Base-by-base conservation (phyloP, 2,329 filamentous ascomycete species). In the Lachnellula suecica region DNA sequence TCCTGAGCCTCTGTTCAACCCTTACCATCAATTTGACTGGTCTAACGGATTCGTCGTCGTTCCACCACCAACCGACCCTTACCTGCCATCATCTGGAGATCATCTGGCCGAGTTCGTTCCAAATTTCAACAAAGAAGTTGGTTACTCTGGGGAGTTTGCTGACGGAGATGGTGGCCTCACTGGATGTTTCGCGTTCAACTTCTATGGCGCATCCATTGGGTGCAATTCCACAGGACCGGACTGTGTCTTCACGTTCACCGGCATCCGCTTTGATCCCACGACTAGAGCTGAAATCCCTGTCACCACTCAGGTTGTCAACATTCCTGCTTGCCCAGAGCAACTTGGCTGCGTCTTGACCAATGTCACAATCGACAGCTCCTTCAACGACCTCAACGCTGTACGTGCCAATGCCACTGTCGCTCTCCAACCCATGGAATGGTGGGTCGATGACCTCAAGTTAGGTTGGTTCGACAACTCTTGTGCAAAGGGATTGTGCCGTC, bases 361-460 rank as follows among this genome's bases (percentile, higher is more conserved):
- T 1, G 49, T 70, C 9, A 43, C 52, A 8, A 52, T 71, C 3
- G 55, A 64, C 11, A 23, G 50, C 6, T 51, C 46, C 6, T 71
- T 73, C 53, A 46, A 53, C 27, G 64, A 72, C 38, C 59, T 75
- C 35, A 70, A 64, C 48, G 68, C 70, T 2, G 53, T 79, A 59
- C 67, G 68, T 8, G 64, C 78, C 38, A 68, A 71, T n/a, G 61
- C 72, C 11, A 70, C 68, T n/a, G 68, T 68, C n/a, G 62, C 63
- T n/a, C 64, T 62, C 3, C 51, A 69, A 29, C 61, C 68, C n/a
- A 67, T 64, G 51, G 66, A 64, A 9, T 78, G 75, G 74, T 79
- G 74, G 73, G 71, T 71, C 45, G 75, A 78, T 57, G 71, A 78
- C 58, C 49, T 77, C 23, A 53, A 65, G 4, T 59, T 78, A 52